Evolutionary conservation across 2,329 filamentous ascomycete genomes (phyloP).

Genomic region (Penicillium sp.): DNA sequence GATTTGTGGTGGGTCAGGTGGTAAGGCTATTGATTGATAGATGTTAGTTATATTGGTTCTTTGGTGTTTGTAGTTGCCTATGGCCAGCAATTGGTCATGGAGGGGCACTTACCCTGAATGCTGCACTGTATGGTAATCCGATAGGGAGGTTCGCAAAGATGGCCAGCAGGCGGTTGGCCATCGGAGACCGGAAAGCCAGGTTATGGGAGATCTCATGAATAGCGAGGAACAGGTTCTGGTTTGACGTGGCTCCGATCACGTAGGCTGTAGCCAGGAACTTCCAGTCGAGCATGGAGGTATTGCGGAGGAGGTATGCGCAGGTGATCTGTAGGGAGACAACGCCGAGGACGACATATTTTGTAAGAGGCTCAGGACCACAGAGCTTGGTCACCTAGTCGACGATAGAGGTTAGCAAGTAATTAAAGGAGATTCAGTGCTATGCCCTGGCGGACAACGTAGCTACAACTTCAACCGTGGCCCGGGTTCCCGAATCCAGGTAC

Average conservation of each 20-base stretch:
- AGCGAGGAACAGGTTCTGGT: conserved; percentile 97
- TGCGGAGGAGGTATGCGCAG: conserved; percentile 73
- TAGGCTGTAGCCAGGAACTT: conserved; percentile 86
- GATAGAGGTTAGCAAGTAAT: conserved; percentile 14
- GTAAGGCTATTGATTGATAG: conserved; percentile 66
- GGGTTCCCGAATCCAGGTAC: neutral
- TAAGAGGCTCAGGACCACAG: conserved; percentile 92
- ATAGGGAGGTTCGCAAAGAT: conserved; percentile 96
- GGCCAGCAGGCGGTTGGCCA: conserved; percentile 81
- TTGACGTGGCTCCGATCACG: conserved; percentile 87
- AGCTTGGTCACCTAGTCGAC: conserved; percentile 82
- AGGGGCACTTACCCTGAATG: conserved; percentile 69
- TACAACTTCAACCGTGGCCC: conserved; percentile 5
- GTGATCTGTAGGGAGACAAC: conserved; percentile 81
- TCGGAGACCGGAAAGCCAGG: conserved; percentile 79
- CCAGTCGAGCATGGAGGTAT: conserved; percentile 78
- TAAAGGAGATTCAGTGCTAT: conserved; percentile 2
- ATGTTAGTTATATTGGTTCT: conserved; percentile 7
- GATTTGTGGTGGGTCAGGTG: conserved; percentile 99
- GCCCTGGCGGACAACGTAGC: conserved; percentile 6
- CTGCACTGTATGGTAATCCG: conserved; percentile 91
- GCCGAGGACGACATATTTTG: conserved; percentile 83
- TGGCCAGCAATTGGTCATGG: no score
- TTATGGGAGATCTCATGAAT: conserved; percentile 99
- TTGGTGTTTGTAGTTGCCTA: neutral